These are phyloP conservation scores for Fusarium sacchari DNA, from an alignment of 2,329 filamentous ascomycete genomes.

Conservation along the genomic window DNA sequence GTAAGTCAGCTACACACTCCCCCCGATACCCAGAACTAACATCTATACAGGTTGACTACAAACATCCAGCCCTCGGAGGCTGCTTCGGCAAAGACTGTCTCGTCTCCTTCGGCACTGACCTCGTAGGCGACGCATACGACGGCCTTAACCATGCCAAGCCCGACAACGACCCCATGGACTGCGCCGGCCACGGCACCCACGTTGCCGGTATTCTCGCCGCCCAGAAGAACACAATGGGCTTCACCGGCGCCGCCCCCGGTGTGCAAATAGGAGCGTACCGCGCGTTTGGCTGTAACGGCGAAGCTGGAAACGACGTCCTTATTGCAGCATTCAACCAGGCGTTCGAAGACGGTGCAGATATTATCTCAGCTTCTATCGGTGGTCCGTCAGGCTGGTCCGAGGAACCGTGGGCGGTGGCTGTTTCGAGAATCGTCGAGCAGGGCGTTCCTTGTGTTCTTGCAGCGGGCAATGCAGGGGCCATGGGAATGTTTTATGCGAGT, in stretches of 20 bases:
- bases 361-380: conserved; percentile 67
- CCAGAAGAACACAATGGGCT: conserved; percentile 61
- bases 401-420: conserved; percentile 60
- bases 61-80: conserved; percentile 70
- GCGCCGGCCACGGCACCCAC: conserved; percentile 69
- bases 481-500: conserved; percentile 61
- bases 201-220: conserved; percentile 72
- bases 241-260: conserved; percentile 66
- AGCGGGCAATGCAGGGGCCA: conserved; percentile 61
- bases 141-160: conserved; percentile 54
- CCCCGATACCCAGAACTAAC: neutral
- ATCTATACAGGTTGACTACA: conserved; percentile 64
- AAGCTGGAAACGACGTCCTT: conserved; percentile 64
- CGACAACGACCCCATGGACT: conserved; percentile 64
- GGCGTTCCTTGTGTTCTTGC: conserved; percentile 64
- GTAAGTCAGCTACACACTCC: conserved; percentile 50
- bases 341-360: conserved; percentile 67
- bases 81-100: conserved; percentile 70
- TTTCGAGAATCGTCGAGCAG: conserved; percentile 62
- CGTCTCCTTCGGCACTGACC: conserved; percentile 66
- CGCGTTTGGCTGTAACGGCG: conserved; percentile 65
- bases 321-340: conserved; percentile 69
- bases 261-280: conserved; percentile 66
- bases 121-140: conserved; percentile 65
- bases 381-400: conserved; percentile 62